Evolutionary conservation across 441 rosid genomes (phyloP).

Genomic region (Gossypium trilobum): DNA sequence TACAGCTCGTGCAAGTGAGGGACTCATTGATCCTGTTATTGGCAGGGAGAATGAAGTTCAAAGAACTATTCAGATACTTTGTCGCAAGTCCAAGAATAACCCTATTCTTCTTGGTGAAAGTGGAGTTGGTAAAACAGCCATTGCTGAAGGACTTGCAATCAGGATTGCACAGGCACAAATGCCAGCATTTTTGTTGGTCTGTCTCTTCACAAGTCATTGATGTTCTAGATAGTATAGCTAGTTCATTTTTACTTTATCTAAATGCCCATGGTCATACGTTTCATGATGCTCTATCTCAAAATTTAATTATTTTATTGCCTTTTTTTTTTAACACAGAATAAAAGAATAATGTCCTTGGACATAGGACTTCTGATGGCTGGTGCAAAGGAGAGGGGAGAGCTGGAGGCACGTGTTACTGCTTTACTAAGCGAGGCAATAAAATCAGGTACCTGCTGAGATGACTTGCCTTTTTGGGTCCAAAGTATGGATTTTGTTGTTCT

Average conservation of each 20-base stretch:
- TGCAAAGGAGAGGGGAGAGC: slow-evolving; percentile 74
- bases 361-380: slow-evolving; percentile 68
- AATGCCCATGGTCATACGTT: slow-evolving; percentile 1
- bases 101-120: slow-evolving; percentile 78
- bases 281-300: not conserved
- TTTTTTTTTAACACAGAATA: slow-evolving; percentile 33
- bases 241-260: not conserved
- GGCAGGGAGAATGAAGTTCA: slow-evolving; percentile 57
- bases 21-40: slow-evolving; percentile 65
- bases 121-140: slow-evolving; percentile 79
- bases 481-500: slow-evolving; percentile 8
- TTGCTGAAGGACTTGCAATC: slow-evolving; percentile 68
- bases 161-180: slow-evolving; percentile 52
- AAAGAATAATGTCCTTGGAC: slow-evolving; percentile 64
- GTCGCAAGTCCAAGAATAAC: slow-evolving; percentile 65
- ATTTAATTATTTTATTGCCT: slow-evolving; percentile 23
- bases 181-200: slow-evolving; percentile 59
- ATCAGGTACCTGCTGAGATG: slow-evolving; percentile 40
- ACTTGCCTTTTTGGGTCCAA: slow-evolving; percentile 8
- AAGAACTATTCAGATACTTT: slow-evolving; percentile 60
- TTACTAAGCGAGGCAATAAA: slow-evolving; percentile 48
- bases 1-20: slow-evolving; percentile 53
- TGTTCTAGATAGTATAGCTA: not conserved
- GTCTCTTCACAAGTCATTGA: slow-evolving; percentile 18
- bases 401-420: slow-evolving; percentile 70